phyloP scores from a whole-genome alignment of 257 asterid species.

The Vinca minor region DNA sequence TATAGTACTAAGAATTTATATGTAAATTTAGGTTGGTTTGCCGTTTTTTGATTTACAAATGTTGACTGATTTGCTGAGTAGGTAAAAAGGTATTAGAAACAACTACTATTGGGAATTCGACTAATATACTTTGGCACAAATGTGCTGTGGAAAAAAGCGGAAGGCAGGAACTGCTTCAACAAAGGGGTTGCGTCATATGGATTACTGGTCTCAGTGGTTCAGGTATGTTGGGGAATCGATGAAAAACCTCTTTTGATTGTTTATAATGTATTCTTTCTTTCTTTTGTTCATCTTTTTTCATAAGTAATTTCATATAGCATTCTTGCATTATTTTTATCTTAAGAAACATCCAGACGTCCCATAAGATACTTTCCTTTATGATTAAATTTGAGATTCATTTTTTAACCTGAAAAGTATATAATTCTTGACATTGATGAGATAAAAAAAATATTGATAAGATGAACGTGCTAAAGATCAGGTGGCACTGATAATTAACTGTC shows the following conservation, averaged over 20 bases:
- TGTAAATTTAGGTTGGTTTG: not conserved
- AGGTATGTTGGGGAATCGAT: slow-evolving; percentile 44
- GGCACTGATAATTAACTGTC: not conserved
- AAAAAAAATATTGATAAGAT: not conserved
- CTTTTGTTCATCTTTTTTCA: not conserved
- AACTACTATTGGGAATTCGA: slow-evolving; percentile 58
- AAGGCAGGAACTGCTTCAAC: slow-evolving; percentile 78
- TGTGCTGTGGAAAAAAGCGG: slow-evolving; percentile 73
- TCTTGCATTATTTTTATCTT: not conserved
- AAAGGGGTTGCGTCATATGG: slow-evolving; percentile 97
- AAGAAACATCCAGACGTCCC: not conserved
- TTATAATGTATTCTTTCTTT: not conserved
- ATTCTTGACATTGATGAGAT: not conserved
- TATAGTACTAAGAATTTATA: not conserved
- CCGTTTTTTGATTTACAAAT: not conserved
- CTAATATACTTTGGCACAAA: slow-evolving; percentile 87
- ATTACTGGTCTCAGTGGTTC: slow-evolving; percentile 98
- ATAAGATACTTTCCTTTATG: no score
- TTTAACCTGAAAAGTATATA: not conserved
- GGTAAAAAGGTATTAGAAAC: slow-evolving; percentile 37
- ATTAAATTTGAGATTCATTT: not conserved
- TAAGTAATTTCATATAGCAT: not conserved
- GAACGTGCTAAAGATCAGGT: not conserved
- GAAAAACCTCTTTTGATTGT: not conserved
- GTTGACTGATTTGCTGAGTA: slow-evolving; percentile 15